Evolutionary conservation across 495 filamentous ascomycete species (phyloP), one percentile per base, ranked within the genome.

Genomic region (Clohesyomyces aquaticus): DNA sequence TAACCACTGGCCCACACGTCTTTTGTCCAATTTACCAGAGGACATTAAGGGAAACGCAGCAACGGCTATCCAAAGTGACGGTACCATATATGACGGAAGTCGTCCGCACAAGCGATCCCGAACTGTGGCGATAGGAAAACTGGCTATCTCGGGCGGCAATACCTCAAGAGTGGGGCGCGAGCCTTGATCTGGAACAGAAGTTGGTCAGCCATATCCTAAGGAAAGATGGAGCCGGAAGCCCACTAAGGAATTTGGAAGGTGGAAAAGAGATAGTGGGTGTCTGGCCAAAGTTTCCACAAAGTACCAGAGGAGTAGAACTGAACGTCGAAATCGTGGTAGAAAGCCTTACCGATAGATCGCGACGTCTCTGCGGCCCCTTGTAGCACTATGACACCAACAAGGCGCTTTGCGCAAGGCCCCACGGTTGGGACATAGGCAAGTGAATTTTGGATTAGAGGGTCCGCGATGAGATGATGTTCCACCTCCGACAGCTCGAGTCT

Each of bases 401-500:
- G 55, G 1, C 66, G 65, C 45, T 68, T 68, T 23, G 53, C 61
- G 45, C 68, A 71, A 32, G 58, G 60, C 3, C 68, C 68, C 22
- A 35, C 35, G 4, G 43, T 66, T 16, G 69, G 69, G 22, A 72
- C 47, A 14, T 59, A 35, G 9, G 61, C 61, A 25, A 72, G 21
- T 1, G 53, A 45, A 45, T 72, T 52, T 22, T 66, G 43, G 25
- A 69, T 43, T 4, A 25, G 25, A 14, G 66, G 27, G 41, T 69
- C 66, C 28, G 60, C 55, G 29, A 55, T 60, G 16, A 72, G 59
- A 43, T 74, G 67, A 48, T 69, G 58, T 46, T 76, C 74, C 16
- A 73, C 62, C 41, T 74, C 73, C 14, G 65, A 68, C 19, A 73
- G 48, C 42, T 76, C 72, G 25, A 75, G 52, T 23, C 73, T 27